Conservation (phyloP, 2,329 filamentous ascomycete genomes). For the Corinectria fuckeliana region DNA sequence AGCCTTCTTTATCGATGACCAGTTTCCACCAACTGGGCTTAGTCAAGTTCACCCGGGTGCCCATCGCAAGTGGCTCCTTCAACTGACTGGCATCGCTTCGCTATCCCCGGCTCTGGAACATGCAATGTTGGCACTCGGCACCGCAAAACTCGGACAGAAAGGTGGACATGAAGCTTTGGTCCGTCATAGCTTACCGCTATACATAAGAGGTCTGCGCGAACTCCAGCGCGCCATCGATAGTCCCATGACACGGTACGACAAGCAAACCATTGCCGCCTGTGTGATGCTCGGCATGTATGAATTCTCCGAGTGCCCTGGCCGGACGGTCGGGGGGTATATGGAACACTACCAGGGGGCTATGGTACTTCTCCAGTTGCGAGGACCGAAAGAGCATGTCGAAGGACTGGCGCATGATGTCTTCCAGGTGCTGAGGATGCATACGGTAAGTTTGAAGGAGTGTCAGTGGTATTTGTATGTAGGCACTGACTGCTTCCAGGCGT, state of each 20-base stretch:
- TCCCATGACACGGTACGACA: background rate
- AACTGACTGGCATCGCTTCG: background rate
- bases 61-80: slow-evolving; percentile 15
- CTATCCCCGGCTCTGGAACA: slow-evolving; percentile 8
- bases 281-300: slow-evolving; percentile 18
- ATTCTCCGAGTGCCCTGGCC: slow-evolving; percentile 11
- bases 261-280: slow-evolving; percentile 13
- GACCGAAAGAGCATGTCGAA: background rate
- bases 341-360: slow-evolving; percentile 15
- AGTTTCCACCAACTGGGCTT: background rate
- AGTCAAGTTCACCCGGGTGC: background rate
- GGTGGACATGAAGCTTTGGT: background rate
- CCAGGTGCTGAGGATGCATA: slow-evolving; percentile 15
- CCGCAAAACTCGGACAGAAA: background rate
- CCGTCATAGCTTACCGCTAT: slow-evolving; percentile 3
- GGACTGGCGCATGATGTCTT: slow-evolving; percentile 12
- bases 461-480: background rate
- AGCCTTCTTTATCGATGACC: background rate
- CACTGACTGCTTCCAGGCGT: slow-evolving; percentile 2
- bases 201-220: slow-evolving; percentile 1
- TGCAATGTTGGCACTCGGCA: slow-evolving; percentile 11
- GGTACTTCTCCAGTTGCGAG: slow-evolving; percentile 2
- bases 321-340: background rate
- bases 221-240: slow-evolving; percentile 10
- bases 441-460: background rate